Evolutionary conservation across 1,284 basidiomycete genomes (phyloP), one percentile per base, ranked within the genome.

Genomic region (Cutaneotrichosporon cyanovorans): DNA sequence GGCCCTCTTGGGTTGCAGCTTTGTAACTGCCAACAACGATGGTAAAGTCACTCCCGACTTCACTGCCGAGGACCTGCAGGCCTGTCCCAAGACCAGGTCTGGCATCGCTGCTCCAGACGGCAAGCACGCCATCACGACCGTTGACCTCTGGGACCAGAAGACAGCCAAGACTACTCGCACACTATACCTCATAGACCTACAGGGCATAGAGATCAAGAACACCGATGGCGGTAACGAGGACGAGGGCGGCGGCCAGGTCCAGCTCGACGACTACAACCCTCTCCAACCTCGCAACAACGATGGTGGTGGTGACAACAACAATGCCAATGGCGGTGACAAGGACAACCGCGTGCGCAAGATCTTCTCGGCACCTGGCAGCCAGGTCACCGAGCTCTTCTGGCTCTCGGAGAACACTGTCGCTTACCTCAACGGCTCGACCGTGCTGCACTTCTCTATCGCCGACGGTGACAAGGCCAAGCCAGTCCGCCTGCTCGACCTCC

Each of bases 91-190:
- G 37, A 84, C 89, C 0, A 79, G 80, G 1, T 61, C 69, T 2
- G 83, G 83, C 0, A 68, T 82, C 10, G 77, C 84, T 15, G 87
- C 85, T 47, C 71, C 73, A 42, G 71, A 73, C 15, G 85, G 85
- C 5, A 79, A 82, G 59, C 73, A 84, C 43, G 81, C 80, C 5
- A 62, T 90, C 42, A 76, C 85, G 22, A 73, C 83, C 2, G 75
- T 83, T 56, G 81, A 79, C 67, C 77, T 80, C 61, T 85, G 82
- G 68, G 78, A 81, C 31, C 77, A 87, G 46, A 73, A 80, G 47
- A 76, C 78, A 21, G 82, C 83, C 57, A 86, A 84, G 58, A 85
- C 84, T 51, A 74, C 78, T 58, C 83, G 82, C 57, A 79, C 78
- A 9, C 74, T 90, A 51, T 79, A 80, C 62, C 58, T 76, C 20